phyloP scores from a whole-genome alignment of 192 early-diverging fungal species.

The Coemansia sp. region DNA sequence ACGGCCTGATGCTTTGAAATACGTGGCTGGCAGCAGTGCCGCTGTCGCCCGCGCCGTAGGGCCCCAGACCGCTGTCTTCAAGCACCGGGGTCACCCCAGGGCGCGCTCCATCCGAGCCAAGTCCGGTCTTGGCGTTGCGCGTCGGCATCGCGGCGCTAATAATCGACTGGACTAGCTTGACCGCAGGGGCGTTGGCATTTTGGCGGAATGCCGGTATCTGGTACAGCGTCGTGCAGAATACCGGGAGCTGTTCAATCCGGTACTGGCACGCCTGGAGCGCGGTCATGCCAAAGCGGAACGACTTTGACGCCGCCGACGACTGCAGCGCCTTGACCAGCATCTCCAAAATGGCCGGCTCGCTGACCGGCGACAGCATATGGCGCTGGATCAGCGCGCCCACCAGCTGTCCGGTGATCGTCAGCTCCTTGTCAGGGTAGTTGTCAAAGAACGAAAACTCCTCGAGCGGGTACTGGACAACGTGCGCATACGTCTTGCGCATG shows the following conservation, averaged over 20 bases:
- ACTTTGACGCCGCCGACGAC: slow-evolving; percentile 68
- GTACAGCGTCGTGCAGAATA: slow-evolving; percentile 76
- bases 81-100: slow-evolving; percentile 2
- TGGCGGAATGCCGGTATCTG: slow-evolving; percentile 82
- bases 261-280: slow-evolving; percentile 79
- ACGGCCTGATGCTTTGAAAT: slow-evolving; percentile 35
- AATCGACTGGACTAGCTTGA: slow-evolving; percentile 39
- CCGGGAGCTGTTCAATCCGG: slow-evolving; percentile 85
- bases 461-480: slow-evolving; percentile 90
- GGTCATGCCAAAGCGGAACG: slow-evolving; percentile 88
- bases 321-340: slow-evolving; percentile 86
- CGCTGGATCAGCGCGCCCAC: slow-evolving; percentile 90
- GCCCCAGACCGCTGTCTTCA: slow-evolving; percentile 12
- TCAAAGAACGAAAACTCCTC: slow-evolving; percentile 95
- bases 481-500: slow-evolving; percentile 80
- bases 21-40: neutral
- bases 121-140: slow-evolving; percentile 20
- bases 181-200: slow-evolving; percentile 35
- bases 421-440: slow-evolving; percentile 90
- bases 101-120: slow-evolving; percentile 12
- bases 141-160: slow-evolving; percentile 19
- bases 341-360: slow-evolving; percentile 82
- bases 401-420: slow-evolving; percentile 80
- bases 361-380: slow-evolving; percentile 73
- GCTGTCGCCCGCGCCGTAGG: neutral